Conservation (phyloP, 2,329 filamentous ascomycete genomes). For the Sporothrix pseudoabietina region DNA sequence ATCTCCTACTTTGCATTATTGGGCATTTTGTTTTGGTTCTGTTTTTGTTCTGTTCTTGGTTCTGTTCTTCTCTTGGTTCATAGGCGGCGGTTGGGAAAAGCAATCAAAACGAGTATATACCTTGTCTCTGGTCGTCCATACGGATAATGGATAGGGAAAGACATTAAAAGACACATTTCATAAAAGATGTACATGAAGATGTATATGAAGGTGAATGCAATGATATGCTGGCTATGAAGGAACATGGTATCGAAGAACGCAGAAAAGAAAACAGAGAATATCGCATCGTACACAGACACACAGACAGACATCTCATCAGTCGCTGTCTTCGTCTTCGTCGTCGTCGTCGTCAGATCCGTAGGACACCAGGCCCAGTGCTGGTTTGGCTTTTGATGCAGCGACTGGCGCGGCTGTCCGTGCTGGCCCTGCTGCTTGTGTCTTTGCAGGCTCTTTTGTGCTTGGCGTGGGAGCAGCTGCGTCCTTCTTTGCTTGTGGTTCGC, state of each 20-base stretch:
- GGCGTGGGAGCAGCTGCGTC: neutral
- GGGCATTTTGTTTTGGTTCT: neutral
- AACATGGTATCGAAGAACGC: constrained; percentile 2
- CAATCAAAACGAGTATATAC: neutral
- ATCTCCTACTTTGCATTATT: neutral
- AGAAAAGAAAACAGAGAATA: neutral
- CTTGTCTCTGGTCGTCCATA: neutral
- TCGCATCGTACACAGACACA: neutral
- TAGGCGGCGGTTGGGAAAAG: constrained; percentile 12
- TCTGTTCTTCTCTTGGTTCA: neutral
- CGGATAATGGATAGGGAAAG: neutral
- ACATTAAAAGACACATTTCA: neutral
- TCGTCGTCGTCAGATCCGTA: constrained; percentile 61
- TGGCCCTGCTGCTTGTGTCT: constrained; percentile 25
- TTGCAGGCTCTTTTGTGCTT: constrained; percentile 34
- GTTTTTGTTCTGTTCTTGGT: neutral
- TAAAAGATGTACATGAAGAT: neutral
- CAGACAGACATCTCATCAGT: neutral
- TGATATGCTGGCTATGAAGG: neutral
- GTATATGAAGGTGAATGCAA: neutral
- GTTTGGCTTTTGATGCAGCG: constrained; percentile 34
- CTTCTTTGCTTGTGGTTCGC: constrained; percentile 4
- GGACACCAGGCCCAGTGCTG: constrained; percentile 51
- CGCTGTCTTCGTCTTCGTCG: neutral
- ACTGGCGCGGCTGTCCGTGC: neutral